Percentiles rank a stretch among this genome's conserved stretches.
phyloP scores from a whole-genome alignment of 805 yeast genomes.

The Cyberlindnera veronae region DNA sequence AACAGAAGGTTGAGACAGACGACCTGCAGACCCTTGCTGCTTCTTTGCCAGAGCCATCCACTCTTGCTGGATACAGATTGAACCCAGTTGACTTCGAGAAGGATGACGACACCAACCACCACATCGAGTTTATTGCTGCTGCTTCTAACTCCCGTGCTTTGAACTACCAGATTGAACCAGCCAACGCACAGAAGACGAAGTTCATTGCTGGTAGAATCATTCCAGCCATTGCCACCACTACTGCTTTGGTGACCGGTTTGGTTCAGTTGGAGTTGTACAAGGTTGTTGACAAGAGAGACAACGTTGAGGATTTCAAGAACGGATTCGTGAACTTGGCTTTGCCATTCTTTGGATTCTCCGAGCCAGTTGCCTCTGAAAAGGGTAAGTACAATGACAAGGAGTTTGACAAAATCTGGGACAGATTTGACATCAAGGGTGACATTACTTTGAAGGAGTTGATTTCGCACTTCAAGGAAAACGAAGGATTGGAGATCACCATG shows the following conservation, averaged over 20 bases:
- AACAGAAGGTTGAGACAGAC: conserved; percentile 49
- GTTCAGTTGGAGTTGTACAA: conserved; percentile 90
- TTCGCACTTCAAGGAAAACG: conserved; percentile 71
- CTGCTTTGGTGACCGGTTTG: conserved; percentile 95
- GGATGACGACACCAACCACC: conserved; percentile 96
- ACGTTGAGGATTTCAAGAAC: conserved; percentile 84
- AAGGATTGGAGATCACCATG: conserved; percentile 88
- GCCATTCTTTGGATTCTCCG: conserved; percentile 96
- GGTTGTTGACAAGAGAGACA: conserved; percentile 70
- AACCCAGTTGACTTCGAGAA: conserved; percentile 94
- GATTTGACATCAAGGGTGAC: conserved; percentile 80
- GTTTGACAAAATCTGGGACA: conserved; percentile 92
- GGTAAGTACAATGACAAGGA: conserved; percentile 74
- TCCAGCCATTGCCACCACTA: conserved; percentile 98
- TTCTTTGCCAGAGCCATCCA: conserved; percentile 81
- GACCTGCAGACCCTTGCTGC: conserved; percentile 68
- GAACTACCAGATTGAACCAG: conserved; percentile 85
- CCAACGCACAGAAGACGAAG: conserved; percentile 86
- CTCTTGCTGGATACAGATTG: conserved; percentile 84
- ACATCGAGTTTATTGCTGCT: conserved; percentile 92
- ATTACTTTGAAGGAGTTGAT: conserved; percentile 70
- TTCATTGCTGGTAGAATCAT: conserved; percentile 97
- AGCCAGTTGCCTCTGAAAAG: conserved; percentile 85
- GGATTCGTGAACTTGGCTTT: conserved; percentile 90
- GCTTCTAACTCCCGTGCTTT: conserved; percentile 95